Percentiles rank a stretch among this genome's conserved stretches.
Conservation (phyloP, 192 early-diverging fungal species). For the Funneliformis geosporum region DNA sequence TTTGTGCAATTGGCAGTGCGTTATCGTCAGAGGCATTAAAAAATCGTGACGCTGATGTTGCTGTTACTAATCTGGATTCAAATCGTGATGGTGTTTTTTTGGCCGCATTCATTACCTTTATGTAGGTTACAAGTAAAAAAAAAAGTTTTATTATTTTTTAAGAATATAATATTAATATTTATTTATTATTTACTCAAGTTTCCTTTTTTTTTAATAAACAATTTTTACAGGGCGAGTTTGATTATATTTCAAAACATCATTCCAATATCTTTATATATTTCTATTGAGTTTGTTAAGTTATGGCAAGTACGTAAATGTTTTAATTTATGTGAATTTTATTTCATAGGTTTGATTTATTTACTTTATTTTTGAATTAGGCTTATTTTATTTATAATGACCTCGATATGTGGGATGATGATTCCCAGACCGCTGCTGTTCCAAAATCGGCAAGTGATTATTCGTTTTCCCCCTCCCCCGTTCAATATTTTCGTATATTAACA, state of each 20-base stretch:
- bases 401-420: constrained; percentile 79
- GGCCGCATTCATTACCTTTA: constrained; percentile 43
- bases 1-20: constrained; percentile 42
- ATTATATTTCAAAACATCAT: constrained; percentile 97
- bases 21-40: constrained; percentile 32
- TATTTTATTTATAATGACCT: constrained; percentile 90
- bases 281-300: constrained; percentile 89
- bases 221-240: constrained; percentile 66
- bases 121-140: constrained; percentile 37
- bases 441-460: constrained; percentile 57
- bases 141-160: background rate
- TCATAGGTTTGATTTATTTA: background rate
- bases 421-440: constrained; percentile 61
- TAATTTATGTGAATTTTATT: background rate
- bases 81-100: background rate
- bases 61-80: constrained; percentile 26
- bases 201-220: background rate
- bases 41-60: constrained; percentile 19
- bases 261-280: constrained; percentile 94
- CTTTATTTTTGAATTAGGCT: constrained; percentile 51
- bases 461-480: background rate
- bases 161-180: too few relatives aligned
- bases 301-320: constrained; percentile 59
- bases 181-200: too few relatives aligned
- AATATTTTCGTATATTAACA: constrained; percentile 12